These are phyloP conservation scores for Bruguiera parviflora DNA, from an alignment of 345 rosid species.

Conservation along the genomic window DNA sequence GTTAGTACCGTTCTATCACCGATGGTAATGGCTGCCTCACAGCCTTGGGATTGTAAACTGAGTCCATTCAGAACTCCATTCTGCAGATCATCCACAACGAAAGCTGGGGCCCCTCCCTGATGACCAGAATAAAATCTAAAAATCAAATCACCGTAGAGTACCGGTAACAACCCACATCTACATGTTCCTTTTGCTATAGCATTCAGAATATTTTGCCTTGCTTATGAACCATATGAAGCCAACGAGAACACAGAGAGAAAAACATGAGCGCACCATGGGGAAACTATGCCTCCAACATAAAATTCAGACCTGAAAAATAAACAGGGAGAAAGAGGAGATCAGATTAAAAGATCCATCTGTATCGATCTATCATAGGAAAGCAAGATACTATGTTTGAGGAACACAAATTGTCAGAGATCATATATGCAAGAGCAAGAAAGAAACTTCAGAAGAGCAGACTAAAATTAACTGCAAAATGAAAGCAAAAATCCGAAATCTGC, in stretches of 20 bases:
- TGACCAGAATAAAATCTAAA: neutral
- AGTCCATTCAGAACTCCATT: conserved; percentile 44
- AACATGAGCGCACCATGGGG: conserved; percentile 77
- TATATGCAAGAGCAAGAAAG: neutral
- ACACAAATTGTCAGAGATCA: neutral
- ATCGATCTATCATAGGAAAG: conserved; percentile 25
- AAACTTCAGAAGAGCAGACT: neutral
- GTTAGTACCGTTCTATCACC: conserved; percentile 54
- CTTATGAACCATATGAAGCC: neutral
- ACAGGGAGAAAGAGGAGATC: conserved; percentile 40
- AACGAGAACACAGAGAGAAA: conserved; percentile 4
- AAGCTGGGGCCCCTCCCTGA: conserved; percentile 84
- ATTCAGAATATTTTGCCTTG: neutral
- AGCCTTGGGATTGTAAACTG: conserved; percentile 39
- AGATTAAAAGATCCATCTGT: conserved; percentile 21
- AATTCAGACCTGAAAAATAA: conserved; percentile 49
- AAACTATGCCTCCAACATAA: conserved; percentile 52
- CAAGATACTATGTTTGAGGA: conserved; percentile 11
- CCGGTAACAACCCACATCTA: conserved; percentile 7
- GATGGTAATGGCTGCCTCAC: conserved; percentile 32
- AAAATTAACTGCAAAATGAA: neutral
- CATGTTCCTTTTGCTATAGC: too few relatives aligned
- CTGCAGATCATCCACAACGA: conserved; percentile 38
- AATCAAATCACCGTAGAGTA: conserved; percentile 12
- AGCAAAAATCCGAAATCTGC: conserved; percentile 1